Evolutionary conservation across 2,329 filamentous ascomycete species (phyloP).

Genomic region (Claviceps lovelessii): DNA sequence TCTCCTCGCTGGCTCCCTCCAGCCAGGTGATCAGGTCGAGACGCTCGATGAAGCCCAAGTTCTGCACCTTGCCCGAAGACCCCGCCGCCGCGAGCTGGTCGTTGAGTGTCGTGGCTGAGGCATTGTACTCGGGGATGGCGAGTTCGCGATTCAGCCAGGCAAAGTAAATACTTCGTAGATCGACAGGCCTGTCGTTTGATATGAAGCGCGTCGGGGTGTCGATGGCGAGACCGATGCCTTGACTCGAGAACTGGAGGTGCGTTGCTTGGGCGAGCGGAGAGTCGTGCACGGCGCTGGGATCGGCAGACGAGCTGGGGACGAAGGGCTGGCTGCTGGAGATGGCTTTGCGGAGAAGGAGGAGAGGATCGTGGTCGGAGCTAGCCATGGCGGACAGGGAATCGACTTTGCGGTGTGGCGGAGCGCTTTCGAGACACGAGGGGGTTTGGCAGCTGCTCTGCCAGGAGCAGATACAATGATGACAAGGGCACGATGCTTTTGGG

Average conservation of each 20-base stretch:
- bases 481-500: not conserved
- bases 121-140: slow-evolving; percentile 81
- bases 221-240: slow-evolving; percentile 51
- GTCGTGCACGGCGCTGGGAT: slow-evolving; percentile 42
- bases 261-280: slow-evolving; percentile 60
- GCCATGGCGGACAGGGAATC: slow-evolving; percentile 32
- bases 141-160: slow-evolving; percentile 90
- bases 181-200: slow-evolving; percentile 59
- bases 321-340: slow-evolving; percentile 59
- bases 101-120: slow-evolving; percentile 66
- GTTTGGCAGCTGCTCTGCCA: not conserved
- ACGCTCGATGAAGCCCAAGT: slow-evolving; percentile 80
- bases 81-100: slow-evolving; percentile 53
- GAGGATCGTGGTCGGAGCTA: slow-evolving; percentile 53
- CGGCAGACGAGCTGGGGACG: slow-evolving; percentile 57
- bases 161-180: slow-evolving; percentile 90
- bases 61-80: slow-evolving; percentile 58
- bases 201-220: slow-evolving; percentile 71
- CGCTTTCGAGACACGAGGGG: not conserved
- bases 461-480: not conserved
- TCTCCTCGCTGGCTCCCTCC: slow-evolving; percentile 76
- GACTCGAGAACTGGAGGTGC: slow-evolving; percentile 58
- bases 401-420: not conserved
- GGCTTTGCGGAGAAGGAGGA: slow-evolving; percentile 69
- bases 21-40: slow-evolving; percentile 89